These are phyloP conservation scores for Intubia oerlemansii DNA, from an alignment of 2,329 filamentous ascomycete species.

Conservation along the genomic window DNA sequence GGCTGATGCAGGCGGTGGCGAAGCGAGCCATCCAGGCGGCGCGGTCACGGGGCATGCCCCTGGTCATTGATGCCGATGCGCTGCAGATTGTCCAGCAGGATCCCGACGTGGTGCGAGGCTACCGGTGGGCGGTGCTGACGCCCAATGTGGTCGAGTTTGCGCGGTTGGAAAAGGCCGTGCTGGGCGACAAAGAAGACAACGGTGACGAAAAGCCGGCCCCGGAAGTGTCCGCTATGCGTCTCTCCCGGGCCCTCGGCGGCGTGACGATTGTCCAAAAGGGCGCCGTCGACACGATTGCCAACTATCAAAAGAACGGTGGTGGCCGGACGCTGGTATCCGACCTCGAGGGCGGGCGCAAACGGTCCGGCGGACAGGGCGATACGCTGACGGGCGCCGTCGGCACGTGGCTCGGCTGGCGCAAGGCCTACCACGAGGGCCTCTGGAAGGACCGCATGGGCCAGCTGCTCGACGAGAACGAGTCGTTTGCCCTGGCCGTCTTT, in stretches of 20 bases:
- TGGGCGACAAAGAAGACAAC: constrained; percentile 17
- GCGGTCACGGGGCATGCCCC: constrained; percentile 45
- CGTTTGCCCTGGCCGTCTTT: constrained; percentile 63
- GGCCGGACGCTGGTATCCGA: constrained; percentile 47
- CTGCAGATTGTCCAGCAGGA: constrained; percentile 55
- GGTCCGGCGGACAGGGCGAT: constrained; percentile 87
- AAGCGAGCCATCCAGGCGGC: constrained; percentile 62
- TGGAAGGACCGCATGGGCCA: constrained; percentile 29
- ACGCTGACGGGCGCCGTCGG: constrained; percentile 79
- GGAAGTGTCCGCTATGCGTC: constrained; percentile 28
- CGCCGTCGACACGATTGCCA: constrained; percentile 45
- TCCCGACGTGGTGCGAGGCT: constrained; percentile 61
- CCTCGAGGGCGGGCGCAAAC: constrained; percentile 62
- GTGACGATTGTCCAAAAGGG: constrained; percentile 91
- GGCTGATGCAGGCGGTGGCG: constrained; percentile 74
- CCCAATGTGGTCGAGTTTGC: constrained; percentile 91
- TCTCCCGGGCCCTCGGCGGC: constrained; percentile 61
- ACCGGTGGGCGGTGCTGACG: constrained; percentile 67
- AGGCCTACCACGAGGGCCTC: constrained; percentile 63
- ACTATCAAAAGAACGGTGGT: not conserved
- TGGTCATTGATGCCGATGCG: constrained; percentile 85
- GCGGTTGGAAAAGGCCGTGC: constrained; percentile 54
- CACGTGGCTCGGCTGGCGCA: constrained; percentile 73
- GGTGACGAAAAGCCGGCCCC: constrained; percentile 8
- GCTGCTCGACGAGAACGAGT: constrained; percentile 19